phyloP scores from a whole-genome alignment of 306 rosid species.

The Trifolium fragiferum region DNA sequence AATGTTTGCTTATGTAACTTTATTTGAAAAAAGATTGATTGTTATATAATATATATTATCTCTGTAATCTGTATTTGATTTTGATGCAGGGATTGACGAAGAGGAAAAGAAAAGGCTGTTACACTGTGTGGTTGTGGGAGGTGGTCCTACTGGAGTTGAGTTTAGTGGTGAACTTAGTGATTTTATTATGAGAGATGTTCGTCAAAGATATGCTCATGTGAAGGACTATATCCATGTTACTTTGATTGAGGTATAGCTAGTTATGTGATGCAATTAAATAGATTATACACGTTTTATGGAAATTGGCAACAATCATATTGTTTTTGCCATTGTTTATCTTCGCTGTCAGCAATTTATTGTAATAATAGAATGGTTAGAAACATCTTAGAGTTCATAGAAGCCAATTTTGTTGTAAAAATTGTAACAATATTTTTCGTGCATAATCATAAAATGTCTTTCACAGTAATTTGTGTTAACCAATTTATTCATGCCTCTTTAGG shows the following conservation, averaged over 20 bases:
- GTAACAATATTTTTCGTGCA: not conserved
- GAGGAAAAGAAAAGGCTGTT: conserved; percentile 82
- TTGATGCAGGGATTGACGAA: conserved; percentile 69
- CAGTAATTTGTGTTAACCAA: conserved; percentile 35
- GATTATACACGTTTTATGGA: not conserved
- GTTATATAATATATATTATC: conserved; percentile 11
- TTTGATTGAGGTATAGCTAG: conserved; percentile 76
- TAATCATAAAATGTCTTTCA: conserved; percentile 30
- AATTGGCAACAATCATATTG: not conserved
- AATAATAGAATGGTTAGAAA: conserved; percentile 5
- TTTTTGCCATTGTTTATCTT: conserved; percentile 15
- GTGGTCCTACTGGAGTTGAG: conserved; percentile 99
- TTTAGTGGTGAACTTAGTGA: conserved; percentile 99
- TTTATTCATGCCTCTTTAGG: conserved; percentile 59
- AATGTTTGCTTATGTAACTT: not conserved
- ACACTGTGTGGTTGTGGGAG: conserved; percentile 97
- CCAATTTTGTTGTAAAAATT: conserved; percentile 7
- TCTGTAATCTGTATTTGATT: conserved; percentile 35
- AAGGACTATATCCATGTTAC: conserved; percentile 89
- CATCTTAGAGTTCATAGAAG: conserved; percentile 3
- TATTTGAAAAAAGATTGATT: not conserved
- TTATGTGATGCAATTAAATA: conserved; percentile 30
- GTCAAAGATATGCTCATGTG: conserved; percentile 84
- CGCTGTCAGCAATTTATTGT: conserved; percentile 8
- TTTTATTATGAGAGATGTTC: conserved; percentile 85